Evolutionary conservation across 164 flowering plant species (phyloP).

Genomic region (Tinospora cordifolia): DNA sequence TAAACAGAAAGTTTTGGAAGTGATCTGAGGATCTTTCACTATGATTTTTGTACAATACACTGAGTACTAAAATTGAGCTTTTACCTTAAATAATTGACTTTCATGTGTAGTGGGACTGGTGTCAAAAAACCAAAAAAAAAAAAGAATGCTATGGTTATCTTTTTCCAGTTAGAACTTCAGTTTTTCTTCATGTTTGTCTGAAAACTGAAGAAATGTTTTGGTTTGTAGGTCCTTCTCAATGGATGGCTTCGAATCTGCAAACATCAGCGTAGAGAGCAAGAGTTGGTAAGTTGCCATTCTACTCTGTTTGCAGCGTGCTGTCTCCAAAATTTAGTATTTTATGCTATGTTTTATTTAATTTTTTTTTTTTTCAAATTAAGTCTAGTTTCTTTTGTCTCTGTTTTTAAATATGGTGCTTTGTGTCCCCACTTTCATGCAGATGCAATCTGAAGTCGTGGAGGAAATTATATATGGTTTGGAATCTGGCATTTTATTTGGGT

Average conservation of each 20-base stretch:
- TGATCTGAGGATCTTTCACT: no score
- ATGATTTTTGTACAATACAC: no score
- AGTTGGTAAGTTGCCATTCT: slow-evolving; percentile 49
- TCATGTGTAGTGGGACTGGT: background rate
- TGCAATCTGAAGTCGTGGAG: slow-evolving; percentile 92
- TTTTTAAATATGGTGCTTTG: background rate
- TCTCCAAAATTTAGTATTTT: background rate
- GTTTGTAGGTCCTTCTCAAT: slow-evolving; percentile 69
- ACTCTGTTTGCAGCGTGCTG: background rate
- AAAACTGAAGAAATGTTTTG: slow-evolving; percentile 1
- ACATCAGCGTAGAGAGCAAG: slow-evolving; percentile 78
- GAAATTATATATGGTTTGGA: slow-evolving; percentile 94
- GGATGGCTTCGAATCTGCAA: slow-evolving; percentile 85
- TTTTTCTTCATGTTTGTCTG: background rate
- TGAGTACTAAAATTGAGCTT: no score
- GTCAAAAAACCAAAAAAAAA: background rate
- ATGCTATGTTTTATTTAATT: no score
- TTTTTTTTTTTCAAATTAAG: background rate
- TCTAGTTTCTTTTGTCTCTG: background rate
- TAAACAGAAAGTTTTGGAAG: no score
- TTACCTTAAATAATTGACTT: background rate
- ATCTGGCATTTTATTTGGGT: slow-evolving; percentile 98
- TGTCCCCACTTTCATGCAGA: slow-evolving; percentile 36
- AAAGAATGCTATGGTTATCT: background rate
- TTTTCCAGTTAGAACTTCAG: background rate